A percentile compares a stretch with the other conserved stretches of the same genome.
phyloP scores from a whole-genome alignment of 2,329 filamentous ascomycete genomes.

The Aspergillus jensenii region DNA sequence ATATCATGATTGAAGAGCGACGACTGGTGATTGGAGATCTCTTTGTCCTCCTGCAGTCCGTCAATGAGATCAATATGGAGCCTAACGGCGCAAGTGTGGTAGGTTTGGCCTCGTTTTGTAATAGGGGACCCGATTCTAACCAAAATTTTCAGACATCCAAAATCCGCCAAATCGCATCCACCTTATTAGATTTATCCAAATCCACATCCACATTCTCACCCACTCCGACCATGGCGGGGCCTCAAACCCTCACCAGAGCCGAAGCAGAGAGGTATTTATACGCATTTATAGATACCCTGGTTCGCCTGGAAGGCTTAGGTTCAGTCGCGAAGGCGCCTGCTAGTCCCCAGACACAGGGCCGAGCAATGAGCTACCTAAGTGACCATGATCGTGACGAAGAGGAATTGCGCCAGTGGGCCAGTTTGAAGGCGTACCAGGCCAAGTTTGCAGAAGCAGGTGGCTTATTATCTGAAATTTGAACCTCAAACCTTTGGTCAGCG shows the following conservation, averaged over 20 bases:
- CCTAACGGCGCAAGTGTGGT: slow-evolving; percentile 65
- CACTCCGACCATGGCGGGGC: slow-evolving; percentile 23
- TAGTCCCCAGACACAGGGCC: slow-evolving; percentile 30
- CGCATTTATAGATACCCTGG: slow-evolving; percentile 71
- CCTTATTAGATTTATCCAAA: slow-evolving; percentile 65
- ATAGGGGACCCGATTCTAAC: not conserved
- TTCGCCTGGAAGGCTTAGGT: slow-evolving; percentile 67
- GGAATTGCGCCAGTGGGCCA: slow-evolving; percentile 75
- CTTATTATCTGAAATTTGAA: slow-evolving; percentile 30
- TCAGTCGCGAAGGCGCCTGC: slow-evolving; percentile 25
- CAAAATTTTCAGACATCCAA: slow-evolving; percentile 63
- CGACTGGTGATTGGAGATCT: slow-evolving; percentile 81
- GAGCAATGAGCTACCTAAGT: slow-evolving; percentile 38
- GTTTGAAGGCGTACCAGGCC: slow-evolving; percentile 73
- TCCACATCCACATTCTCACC: slow-evolving; percentile 8
- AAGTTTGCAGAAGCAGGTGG: slow-evolving; percentile 68
- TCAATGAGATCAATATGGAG: slow-evolving; percentile 84
- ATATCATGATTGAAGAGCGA: slow-evolving; percentile 70
- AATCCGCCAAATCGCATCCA: slow-evolving; percentile 80
- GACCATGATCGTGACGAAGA: slow-evolving; percentile 67
- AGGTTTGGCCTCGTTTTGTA: slow-evolving; percentile 35
- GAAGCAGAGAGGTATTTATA: slow-evolving; percentile 70
- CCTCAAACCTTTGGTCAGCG: not conserved
- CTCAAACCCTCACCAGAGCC: slow-evolving; percentile 34
- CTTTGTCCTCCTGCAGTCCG: slow-evolving; percentile 70